phyloP scores from a whole-genome alignment of 108 stramenopile genomes.

The Cyclotella choctawhatcheeana region DNA sequence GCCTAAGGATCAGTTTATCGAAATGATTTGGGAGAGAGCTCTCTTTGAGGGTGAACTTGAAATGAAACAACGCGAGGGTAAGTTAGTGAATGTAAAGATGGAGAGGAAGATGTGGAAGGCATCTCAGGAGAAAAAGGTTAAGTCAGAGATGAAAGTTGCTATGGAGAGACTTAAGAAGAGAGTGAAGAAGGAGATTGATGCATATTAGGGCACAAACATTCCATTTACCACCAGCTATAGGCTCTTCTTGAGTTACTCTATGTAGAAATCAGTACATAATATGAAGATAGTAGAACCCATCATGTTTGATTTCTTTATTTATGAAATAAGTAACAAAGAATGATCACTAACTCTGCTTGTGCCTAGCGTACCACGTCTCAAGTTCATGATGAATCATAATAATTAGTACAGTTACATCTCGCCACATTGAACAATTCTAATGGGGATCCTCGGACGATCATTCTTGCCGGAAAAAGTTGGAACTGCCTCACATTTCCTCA shows the following conservation, averaged over 20 bases:
- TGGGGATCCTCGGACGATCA: constrained; percentile 68
- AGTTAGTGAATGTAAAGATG: constrained; percentile 38
- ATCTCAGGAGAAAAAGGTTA: constrained; percentile 48
- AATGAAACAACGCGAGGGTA: constrained; percentile 58
- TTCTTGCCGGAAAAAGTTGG: constrained; percentile 58
- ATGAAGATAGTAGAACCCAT: no score
- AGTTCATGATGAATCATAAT: no score
- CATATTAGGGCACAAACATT: background rate
- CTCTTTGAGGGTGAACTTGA: constrained; percentile 76
- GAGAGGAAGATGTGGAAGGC: constrained; percentile 52
- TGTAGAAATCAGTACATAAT: no score
- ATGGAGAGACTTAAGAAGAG: constrained; percentile 2
- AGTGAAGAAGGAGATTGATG: background rate
- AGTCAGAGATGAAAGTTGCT: constrained; percentile 20
- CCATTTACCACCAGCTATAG: no score
- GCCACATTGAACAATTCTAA: constrained; percentile 81
- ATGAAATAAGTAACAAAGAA: no score
- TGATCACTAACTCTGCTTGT: no score
- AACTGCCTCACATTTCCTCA: constrained; percentile 87
- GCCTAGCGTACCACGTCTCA: no score
- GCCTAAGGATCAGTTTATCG: constrained; percentile 68
- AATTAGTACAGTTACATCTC: no score
- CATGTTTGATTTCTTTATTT: no score
- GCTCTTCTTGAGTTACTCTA: no score
- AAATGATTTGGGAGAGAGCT: constrained; percentile 82